Evolutionary conservation across 2,329 filamentous ascomycete species (phyloP).

Genomic region (Aspergillus awamori): DNA sequence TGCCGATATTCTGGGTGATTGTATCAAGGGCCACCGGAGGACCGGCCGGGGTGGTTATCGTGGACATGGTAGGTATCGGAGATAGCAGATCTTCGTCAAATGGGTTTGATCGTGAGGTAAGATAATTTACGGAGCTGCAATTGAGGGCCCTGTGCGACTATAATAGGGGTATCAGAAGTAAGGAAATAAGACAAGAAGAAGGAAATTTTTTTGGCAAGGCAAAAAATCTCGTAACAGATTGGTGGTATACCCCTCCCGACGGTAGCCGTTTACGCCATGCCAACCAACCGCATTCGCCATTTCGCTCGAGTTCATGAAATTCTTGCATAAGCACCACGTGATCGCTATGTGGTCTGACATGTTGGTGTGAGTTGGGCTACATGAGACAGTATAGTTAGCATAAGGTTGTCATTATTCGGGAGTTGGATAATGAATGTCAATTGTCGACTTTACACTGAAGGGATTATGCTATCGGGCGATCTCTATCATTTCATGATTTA

Average conservation of each 20-base stretch:
- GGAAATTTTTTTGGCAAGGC: not conserved
- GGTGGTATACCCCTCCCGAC: conserved; percentile 22
- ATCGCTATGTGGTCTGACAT: not conserved
- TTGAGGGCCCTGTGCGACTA: not conserved
- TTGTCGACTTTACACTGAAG: not conserved
- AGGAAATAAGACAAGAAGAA: not conserved
- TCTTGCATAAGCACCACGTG: not conserved
- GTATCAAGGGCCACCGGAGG: conserved; percentile 63
- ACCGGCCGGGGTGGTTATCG: conserved; percentile 52
- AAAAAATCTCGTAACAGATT: conserved; percentile 21
- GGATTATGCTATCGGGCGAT: not conserved
- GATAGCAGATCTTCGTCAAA: not conserved
- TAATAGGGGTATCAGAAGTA: not conserved
- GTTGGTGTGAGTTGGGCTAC: not conserved
- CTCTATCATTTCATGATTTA: not conserved
- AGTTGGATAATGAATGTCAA: not conserved
- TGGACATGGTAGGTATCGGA: conserved; percentile 45
- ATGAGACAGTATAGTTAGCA: no score
- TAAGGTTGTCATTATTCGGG: not conserved
- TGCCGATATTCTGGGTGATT: conserved; percentile 86
- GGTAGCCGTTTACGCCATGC: conserved; percentile 1
- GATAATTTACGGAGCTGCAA: not conserved
- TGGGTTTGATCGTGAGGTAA: not conserved
- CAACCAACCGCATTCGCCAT: not conserved
- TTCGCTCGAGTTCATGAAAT: not conserved